Evolutionary conservation across 139 green algal species (phyloP).

Genomic region (Chlamydomonas incerta): DNA sequence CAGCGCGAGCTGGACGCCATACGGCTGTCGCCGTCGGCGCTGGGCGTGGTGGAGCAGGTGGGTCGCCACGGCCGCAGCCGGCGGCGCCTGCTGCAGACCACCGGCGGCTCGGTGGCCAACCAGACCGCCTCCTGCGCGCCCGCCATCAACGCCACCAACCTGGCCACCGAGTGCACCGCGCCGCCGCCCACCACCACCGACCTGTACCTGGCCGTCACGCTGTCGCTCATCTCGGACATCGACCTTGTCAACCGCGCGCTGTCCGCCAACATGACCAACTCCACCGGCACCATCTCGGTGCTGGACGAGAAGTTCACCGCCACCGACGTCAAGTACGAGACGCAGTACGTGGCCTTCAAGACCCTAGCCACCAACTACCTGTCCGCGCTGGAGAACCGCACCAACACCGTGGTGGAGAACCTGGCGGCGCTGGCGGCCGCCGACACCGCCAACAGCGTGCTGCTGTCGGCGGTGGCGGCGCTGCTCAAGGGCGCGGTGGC

Average conservation of each 20-base stretch:
- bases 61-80: neutral
- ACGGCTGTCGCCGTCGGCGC: neutral
- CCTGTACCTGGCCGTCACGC: neutral
- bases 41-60: too few species aligned
- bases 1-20: neutral
- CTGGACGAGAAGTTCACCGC: constrained; percentile 30
- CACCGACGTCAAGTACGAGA: neutral
- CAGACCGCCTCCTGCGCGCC: neutral
- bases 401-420: neutral
- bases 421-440: neutral
- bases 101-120: neutral
- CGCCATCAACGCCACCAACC: constrained; percentile 16
- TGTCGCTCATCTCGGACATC: constrained; percentile 14
- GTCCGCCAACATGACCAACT: neutral
- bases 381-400: neutral
- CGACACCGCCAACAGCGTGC: neutral
- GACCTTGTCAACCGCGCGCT: neutral
- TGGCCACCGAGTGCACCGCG: neutral
- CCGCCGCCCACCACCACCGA: neutral
- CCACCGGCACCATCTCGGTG: neutral
- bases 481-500: constrained; percentile 4
- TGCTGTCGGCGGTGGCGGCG: neutral
- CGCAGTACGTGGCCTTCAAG: constrained; percentile 9
- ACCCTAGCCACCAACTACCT: neutral
- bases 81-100: neutral